Percentiles rank a stretch among this genome's conserved stretches.
Conservation (phyloP, 1,284 basidiomycete genomes). For the Malassezia yamatoensis region DNA sequence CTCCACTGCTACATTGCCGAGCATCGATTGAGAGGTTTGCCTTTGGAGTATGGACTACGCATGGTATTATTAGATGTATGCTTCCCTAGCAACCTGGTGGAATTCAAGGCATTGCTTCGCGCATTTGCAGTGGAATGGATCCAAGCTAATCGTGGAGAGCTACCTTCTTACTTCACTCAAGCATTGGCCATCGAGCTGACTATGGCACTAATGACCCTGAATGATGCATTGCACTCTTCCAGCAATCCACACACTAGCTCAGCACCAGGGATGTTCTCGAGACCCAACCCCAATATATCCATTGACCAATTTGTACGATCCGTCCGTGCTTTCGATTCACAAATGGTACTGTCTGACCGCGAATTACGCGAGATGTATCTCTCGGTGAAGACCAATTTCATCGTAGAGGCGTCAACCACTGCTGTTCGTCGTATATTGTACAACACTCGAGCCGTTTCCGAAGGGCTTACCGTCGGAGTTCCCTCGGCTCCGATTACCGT, state of each 20-base stretch:
- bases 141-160: constrained; percentile 59
- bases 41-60: constrained; percentile 78
- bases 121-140: constrained; percentile 81
- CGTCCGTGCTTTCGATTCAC: constrained; percentile 31
- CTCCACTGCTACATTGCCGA: constrained; percentile 73
- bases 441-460: constrained; percentile 25
- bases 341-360: constrained; percentile 29
- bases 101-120: constrained; percentile 58
- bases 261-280: constrained; percentile 26
- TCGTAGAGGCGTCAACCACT: constrained; percentile 22
- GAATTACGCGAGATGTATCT: constrained; percentile 37
- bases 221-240: constrained; percentile 51
- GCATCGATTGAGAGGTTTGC: constrained; percentile 70
- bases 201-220: constrained; percentile 73
- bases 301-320: constrained; percentile 27
- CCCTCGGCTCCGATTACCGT: constrained; percentile 33
- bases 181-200: constrained; percentile 56
- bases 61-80: constrained; percentile 66
- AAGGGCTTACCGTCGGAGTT: constrained; percentile 29
- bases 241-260: neutral
- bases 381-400: constrained; percentile 26
- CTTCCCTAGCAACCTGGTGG: constrained; percentile 61
- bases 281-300: constrained; percentile 17
- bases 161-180: constrained; percentile 25
- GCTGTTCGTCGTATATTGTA: constrained; percentile 25